Evolutionary conservation across 257 asterid species (phyloP).

Genomic region (Jaltomata sinuosa): DNA sequence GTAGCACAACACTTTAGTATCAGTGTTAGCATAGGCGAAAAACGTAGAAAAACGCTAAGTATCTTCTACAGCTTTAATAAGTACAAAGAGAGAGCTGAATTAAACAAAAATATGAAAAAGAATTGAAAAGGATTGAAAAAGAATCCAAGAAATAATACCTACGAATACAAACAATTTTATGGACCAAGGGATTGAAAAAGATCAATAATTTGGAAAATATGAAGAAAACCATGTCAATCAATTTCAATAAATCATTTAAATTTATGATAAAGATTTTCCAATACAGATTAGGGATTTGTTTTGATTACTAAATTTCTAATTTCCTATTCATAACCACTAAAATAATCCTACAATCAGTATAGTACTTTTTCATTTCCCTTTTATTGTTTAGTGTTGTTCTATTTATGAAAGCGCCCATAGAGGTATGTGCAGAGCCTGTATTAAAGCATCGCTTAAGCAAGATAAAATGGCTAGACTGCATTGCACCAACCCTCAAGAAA

Average conservation of each 20-base stretch:
- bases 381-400: background rate
- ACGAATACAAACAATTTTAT: background rate
- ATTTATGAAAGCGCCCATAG: background rate
- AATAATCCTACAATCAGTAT: background rate
- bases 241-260: background rate
- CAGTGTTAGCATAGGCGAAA: conserved; percentile 3
- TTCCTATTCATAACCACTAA: background rate
- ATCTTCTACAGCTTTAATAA: background rate
- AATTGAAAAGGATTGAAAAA: background rate
- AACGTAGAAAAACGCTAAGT: background rate
- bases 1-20: background rate
- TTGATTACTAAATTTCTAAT: background rate
- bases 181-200: background rate
- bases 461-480: background rate
- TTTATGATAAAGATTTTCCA: background rate
- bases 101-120: background rate
- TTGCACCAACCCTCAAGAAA: background rate
- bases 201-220: background rate
- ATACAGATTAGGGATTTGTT: background rate
- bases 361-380: background rate
- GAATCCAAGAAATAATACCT: background rate
- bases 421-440: background rate
- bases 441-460: background rate
- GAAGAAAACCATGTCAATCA: background rate
- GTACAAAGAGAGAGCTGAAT: background rate